phyloP scores from a whole-genome alignment of 345 rosid genomes.

The Lenwebbia sp. region DNA sequence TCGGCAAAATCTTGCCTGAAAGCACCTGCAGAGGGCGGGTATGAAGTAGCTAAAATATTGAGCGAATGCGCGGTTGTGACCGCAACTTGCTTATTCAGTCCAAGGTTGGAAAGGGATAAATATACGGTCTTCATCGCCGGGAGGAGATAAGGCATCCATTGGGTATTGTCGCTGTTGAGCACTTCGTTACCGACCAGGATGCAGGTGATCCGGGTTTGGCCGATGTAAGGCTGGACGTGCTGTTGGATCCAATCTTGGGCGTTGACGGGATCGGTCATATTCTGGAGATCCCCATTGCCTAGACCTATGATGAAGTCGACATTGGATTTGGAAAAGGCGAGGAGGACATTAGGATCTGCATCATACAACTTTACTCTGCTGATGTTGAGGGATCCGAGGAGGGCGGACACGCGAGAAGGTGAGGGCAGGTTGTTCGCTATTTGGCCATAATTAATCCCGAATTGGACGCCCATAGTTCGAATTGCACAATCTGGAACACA shows the following conservation, averaged over 20 bases:
- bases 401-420: conserved; percentile 44
- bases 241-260: conserved; percentile 66
- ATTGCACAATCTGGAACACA: conserved; percentile 9
- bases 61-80: conserved; percentile 74
- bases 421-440: conserved; percentile 82
- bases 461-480: conserved; percentile 13
- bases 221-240: conserved; percentile 44
- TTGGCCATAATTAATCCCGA: conserved; percentile 94
- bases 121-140: conserved; percentile 77
- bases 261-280: conserved; percentile 45
- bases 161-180: conserved; percentile 26
- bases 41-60: conserved; percentile 38
- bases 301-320: conserved; percentile 71
- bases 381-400: conserved; percentile 58
- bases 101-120: conserved; percentile 32
- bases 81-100: conserved; percentile 50
- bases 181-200: conserved; percentile 83
- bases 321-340: conserved; percentile 52
- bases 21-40: conserved; percentile 67
- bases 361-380: conserved; percentile 72
- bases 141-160: conserved; percentile 27
- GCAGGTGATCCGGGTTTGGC: conserved; percentile 49
- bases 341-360: conserved; percentile 72
- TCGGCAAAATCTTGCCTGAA: conserved; percentile 45
- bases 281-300: conserved; percentile 49